phyloP scores from a whole-genome alignment of 371 early-diverging fungal genomes.

The Saksenaea oblongispora region DNA sequence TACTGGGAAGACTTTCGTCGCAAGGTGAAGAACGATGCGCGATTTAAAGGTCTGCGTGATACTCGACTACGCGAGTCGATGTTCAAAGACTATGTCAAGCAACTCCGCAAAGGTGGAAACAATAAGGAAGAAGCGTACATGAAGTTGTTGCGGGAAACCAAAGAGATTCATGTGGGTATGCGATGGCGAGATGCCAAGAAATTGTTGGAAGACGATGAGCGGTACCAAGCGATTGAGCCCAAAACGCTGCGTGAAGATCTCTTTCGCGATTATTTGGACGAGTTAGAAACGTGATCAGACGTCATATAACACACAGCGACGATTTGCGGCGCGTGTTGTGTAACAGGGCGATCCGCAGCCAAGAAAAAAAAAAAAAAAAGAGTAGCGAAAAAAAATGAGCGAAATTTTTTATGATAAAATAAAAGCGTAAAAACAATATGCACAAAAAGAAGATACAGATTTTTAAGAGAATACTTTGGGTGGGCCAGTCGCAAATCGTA shows the following conservation, averaged over 20 bases:
- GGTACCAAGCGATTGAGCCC: slow-evolving; percentile 58
- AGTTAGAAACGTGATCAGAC: slow-evolving; percentile 4
- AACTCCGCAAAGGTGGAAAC: slow-evolving; percentile 25
- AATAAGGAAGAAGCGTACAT: slow-evolving; percentile 45
- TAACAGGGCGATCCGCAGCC: slow-evolving; percentile 6
- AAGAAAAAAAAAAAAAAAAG: not conserved
- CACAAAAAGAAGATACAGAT: not conserved
- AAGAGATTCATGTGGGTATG: slow-evolving; percentile 46
- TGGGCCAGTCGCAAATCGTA: slow-evolving; percentile 41
- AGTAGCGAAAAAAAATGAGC: not conserved
- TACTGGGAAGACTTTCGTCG: slow-evolving; percentile 70
- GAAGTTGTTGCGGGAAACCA: slow-evolving; percentile 46
- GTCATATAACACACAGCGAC: not conserved
- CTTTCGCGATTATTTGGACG: slow-evolving; percentile 59
- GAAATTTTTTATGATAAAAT: too few relatives aligned
- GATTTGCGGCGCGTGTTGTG: slow-evolving; percentile 1
- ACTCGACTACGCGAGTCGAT: slow-evolving; percentile 51
- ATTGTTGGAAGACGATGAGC: slow-evolving; percentile 56
- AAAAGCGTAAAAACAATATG: too few relatives aligned
- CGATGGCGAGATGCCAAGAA: slow-evolving; percentile 60
- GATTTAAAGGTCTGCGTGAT: slow-evolving; percentile 49
- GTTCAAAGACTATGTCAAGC: slow-evolving; percentile 58
- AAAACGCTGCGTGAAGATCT: slow-evolving; percentile 61
- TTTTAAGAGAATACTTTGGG: slow-evolving; percentile 27
- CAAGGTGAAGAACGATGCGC: slow-evolving; percentile 57